Conservation (phyloP, 225 moss, liverwort and hornwort species). For the Pseudisothecium myosuroides region DNA sequence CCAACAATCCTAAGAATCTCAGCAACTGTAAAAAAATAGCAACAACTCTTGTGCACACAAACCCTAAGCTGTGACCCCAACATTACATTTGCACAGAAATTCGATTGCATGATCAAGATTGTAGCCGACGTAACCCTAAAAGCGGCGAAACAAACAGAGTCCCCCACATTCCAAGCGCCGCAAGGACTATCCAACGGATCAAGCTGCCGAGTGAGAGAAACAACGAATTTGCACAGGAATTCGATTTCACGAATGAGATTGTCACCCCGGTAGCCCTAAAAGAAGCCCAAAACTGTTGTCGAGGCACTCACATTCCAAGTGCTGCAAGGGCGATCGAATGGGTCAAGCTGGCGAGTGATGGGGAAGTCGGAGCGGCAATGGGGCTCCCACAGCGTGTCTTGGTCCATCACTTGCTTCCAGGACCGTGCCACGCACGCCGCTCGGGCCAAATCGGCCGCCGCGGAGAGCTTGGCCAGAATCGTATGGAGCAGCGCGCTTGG, state of each 20-base stretch:
- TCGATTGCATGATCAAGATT: background rate
- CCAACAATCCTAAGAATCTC: background rate
- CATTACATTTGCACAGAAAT: background rate
- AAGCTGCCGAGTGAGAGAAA: background rate
- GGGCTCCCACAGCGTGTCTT: conserved; percentile 46
- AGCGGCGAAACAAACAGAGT: background rate
- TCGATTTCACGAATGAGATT: background rate
- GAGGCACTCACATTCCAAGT: conserved; percentile 44
- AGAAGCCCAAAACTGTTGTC: background rate
- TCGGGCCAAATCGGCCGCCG: conserved; percentile 57
- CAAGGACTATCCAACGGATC: conserved; percentile 27
- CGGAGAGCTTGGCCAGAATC: conserved; percentile 45
- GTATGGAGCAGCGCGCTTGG: conserved; percentile 40
- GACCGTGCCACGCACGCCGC: conserved; percentile 53
- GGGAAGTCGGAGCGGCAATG: conserved; percentile 50
- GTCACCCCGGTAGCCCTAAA: background rate
- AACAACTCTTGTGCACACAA: background rate
- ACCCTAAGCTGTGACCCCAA: background rate
- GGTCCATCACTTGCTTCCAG: conserved; percentile 22
- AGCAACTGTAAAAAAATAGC: background rate
- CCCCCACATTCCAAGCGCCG: conserved; percentile 29
- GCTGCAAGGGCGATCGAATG: conserved; percentile 31
- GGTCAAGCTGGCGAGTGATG: conserved; percentile 18
- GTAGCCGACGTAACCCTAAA: background rate
- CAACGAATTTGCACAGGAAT: background rate